Evolutionary conservation across 2,329 filamentous ascomycete genomes (phyloP), one percentile per base, ranked within the genome.

Genomic region (Diaporthe humulicola): DNA sequence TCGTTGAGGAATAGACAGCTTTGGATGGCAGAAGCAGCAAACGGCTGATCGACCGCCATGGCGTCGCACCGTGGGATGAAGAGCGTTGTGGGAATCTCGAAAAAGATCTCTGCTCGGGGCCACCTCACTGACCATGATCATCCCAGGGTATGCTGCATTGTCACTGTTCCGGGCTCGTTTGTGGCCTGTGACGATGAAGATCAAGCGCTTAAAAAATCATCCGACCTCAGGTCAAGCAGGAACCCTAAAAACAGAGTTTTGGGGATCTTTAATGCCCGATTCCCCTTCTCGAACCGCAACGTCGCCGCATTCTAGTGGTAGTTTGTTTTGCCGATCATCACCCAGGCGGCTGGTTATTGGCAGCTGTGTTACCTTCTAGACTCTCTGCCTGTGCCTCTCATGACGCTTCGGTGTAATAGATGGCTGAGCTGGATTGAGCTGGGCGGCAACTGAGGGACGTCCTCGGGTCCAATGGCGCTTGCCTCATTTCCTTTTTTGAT

Each of bases 321-420:
- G 25, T 66, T 33, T 73, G 71, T 70, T 69, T 73, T 54, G 61
- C 42, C 52, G 64, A 73, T 73, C 71, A 54, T 70, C 67, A 54
- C 28, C 38, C 42, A 52, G 38, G 71, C 60, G 71, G 60, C 30
- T 60, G 61, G 42, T 57, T 58, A 57, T 54, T 69, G 61, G 71
- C 28, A 56, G 42, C 42, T 60, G 71, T 73, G 71, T 70, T 33
- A 57, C 71, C 71, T 73, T 67, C 71, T 69, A 73, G 71, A 67
- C 50, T 50, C 40, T 42, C 19, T 64, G 25, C 57, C 22, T 52
- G 57, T 64, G 22, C 61, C 54, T 52, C 52, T 70, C 54, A 70
- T 38, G 52, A 73, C 70, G 45, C 57, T 42, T 30, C 36, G 22
- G 70, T 66, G 70, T 30, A 42, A n/a, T 10, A 25, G 64, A 52